phyloP scores from a whole-genome alignment of 768 basidiomycete genomes.

The Mycena pura region DNA sequence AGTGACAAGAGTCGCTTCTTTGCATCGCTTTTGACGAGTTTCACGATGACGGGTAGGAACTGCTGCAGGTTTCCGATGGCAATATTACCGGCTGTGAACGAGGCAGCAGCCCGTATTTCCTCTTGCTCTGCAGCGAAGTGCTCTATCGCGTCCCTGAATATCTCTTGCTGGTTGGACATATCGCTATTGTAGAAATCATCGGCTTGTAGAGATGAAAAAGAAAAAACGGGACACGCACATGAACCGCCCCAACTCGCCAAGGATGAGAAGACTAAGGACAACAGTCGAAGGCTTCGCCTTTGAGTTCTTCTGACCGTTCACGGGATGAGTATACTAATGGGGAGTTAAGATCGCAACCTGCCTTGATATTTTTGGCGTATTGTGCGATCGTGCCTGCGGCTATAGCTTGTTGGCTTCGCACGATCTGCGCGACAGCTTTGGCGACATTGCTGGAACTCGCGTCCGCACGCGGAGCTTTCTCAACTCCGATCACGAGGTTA shows the following conservation, averaged over 20 bases:
- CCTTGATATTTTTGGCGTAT: constrained; percentile 84
- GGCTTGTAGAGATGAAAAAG: constrained; percentile 5
- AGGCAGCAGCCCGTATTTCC: constrained; percentile 88
- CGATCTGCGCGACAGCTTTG: constrained; percentile 84
- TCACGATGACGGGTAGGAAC: constrained; percentile 87
- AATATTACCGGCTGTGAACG: constrained; percentile 95
- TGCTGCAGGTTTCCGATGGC: constrained; percentile 90
- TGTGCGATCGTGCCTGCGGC: constrained; percentile 86
- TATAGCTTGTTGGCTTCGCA: constrained; percentile 69
- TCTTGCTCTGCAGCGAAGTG: constrained; percentile 82
- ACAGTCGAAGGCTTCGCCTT: constrained; percentile 72
- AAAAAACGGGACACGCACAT: constrained; percentile 60
- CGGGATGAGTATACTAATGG: neutral
- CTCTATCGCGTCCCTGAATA: constrained; percentile 77
- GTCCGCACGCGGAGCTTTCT: constrained; percentile 68
- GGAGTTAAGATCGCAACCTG: constrained; percentile 34
- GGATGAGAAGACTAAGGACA: constrained; percentile 83
- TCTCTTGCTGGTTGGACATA: constrained; percentile 79
- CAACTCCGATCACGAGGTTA: constrained; percentile 68
- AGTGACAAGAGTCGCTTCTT: constrained; percentile 85
- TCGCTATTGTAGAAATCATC: constrained; percentile 60
- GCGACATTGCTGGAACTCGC: constrained; percentile 76
- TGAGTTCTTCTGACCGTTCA: constrained; percentile 48
- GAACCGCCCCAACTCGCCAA: constrained; percentile 93
- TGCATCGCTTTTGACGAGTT: constrained; percentile 74